Base-by-base conservation (phyloP, 306 rosid species). In the Quercus alba region DNA sequence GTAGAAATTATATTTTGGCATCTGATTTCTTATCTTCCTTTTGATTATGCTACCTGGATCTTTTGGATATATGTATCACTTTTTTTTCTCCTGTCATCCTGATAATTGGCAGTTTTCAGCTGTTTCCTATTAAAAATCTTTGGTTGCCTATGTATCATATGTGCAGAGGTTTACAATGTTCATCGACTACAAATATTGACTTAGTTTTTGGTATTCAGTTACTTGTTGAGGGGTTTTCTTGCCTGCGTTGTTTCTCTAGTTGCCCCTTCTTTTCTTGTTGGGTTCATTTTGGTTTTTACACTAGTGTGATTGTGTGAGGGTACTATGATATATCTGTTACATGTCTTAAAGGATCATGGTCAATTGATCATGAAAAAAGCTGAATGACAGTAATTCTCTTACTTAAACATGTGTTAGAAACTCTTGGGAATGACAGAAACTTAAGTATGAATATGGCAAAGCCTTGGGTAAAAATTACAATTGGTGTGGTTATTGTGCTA, bases 1-100 rank as follows among this genome's bases (percentile, higher is more conserved):
- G 91, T 87, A 85, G 31, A 15, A 12, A 72, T 56, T 80, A 57
- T 66, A 35, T 78, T 54, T 67, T 75, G 57, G 51, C 54, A 63
- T 75, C 46, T 79, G 55, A 13, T 72, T 12, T 79, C 28, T 57
- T 49, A 49, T 10, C 54, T 49, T 49, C 56, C 38, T 14, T 28
- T 62, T 26, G 38, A 62, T 44, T 78, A 44, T 74, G 59, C 71
- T 81, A 21, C 78, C 62, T 62, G 31, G 70, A 38, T 55, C 18
- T 70, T n/a, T 20, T 71, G 26, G 9, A 55, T 80, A 35, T 62
- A 8, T 13, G 70, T 57, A 44, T 71, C 8, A 35, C 73, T 1
- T 5, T 46, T 17, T 30, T 58, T 64, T 7, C 4, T 75, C 21
- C 46, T 38, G 62, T 15, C 68, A 33, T 76, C 31, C 20, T 63